Evolutionary conservation across 805 yeast genomes (phyloP).

Genomic region (Myxozyma kluyveri): DNA sequence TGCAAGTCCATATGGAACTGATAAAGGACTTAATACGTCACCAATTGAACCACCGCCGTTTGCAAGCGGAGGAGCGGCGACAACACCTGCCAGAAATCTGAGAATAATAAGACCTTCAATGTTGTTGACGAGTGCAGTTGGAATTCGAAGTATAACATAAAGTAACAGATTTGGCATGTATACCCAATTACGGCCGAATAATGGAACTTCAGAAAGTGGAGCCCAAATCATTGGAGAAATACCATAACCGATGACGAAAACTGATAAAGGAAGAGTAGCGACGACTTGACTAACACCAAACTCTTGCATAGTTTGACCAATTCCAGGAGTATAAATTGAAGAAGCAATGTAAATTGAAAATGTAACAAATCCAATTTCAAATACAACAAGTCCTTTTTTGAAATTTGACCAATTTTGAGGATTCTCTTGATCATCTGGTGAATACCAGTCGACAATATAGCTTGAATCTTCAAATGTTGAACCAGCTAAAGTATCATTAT

Average conservation of each 20-base stretch:
- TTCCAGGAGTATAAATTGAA: conserved; percentile 55
- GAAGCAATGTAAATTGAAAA: conserved; percentile 56
- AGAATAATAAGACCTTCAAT: conserved; percentile 51
- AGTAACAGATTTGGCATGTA: conserved; percentile 48
- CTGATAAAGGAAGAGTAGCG: conserved; percentile 52
- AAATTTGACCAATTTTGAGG: conserved; percentile 56
- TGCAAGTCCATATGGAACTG: conserved; percentile 49
- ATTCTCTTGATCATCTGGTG: conserved; percentile 35
- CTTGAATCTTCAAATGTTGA: too few relatives aligned
- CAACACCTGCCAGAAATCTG: conserved; percentile 55
- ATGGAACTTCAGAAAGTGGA: conserved; percentile 57
- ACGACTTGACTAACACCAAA: conserved; percentile 47
- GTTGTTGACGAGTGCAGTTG: conserved; percentile 50
- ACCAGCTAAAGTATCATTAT: too few relatives aligned
- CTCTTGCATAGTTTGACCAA: conserved; percentile 45
- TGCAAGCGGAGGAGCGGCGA: conserved; percentile 58
- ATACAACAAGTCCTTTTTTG: conserved; percentile 43
- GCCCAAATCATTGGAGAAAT: conserved; percentile 53
- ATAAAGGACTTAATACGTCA: conserved; percentile 45
- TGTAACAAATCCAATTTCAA: conserved; percentile 48
- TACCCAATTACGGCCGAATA: conserved; percentile 52
- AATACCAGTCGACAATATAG: conserved; percentile 26
- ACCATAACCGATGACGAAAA: conserved; percentile 61
- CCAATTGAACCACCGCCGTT: conserved; percentile 59
- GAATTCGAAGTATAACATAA: conserved; percentile 53